Percentiles rank a stretch among this genome's conserved stretches.
Conservation (phyloP, 1,284 basidiomycete genomes). For the Cutaneotrichosporon spelunceum region DNA sequence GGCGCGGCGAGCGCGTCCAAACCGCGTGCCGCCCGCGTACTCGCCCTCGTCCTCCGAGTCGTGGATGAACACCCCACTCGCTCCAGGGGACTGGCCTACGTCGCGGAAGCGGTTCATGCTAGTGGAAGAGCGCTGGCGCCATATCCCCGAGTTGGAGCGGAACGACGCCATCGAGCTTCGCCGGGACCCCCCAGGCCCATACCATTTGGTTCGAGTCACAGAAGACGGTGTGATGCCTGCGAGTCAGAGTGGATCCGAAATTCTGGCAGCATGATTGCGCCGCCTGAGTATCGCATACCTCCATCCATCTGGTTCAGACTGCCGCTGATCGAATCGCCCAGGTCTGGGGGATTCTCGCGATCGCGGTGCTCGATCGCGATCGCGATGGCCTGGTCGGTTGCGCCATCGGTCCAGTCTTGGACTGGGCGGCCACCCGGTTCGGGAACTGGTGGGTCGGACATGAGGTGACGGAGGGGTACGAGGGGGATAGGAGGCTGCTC, state of each 20-base stretch:
- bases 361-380: constrained; percentile 26
- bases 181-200: constrained; percentile 32
- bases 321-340: constrained; percentile 26
- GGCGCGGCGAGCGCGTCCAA: constrained; percentile 10
- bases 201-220: constrained; percentile 37
- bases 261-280: not conserved
- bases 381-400: constrained; percentile 26
- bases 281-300: constrained; percentile 9
- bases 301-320: constrained; percentile 22
- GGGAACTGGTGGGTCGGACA: constrained; percentile 11
- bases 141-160: constrained; percentile 28
- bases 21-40: constrained; percentile 12
- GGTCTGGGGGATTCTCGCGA: constrained; percentile 25
- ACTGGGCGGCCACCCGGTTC: not conserved
- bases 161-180: constrained; percentile 29
- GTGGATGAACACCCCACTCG: constrained; percentile 38
- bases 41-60: constrained; percentile 47
- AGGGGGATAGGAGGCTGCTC: constrained; percentile 9
- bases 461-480: constrained; percentile 1
- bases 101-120: constrained; percentile 14
- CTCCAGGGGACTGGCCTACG: constrained; percentile 31
- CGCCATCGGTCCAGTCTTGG: constrained; percentile 27
- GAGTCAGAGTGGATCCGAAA: constrained; percentile 9
- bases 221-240: constrained; percentile 41
- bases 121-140: constrained; percentile 26